These are phyloP conservation scores for Linanthus parryae DNA, from an alignment of 148 eudicot genomes.

Conservation along the genomic window DNA sequence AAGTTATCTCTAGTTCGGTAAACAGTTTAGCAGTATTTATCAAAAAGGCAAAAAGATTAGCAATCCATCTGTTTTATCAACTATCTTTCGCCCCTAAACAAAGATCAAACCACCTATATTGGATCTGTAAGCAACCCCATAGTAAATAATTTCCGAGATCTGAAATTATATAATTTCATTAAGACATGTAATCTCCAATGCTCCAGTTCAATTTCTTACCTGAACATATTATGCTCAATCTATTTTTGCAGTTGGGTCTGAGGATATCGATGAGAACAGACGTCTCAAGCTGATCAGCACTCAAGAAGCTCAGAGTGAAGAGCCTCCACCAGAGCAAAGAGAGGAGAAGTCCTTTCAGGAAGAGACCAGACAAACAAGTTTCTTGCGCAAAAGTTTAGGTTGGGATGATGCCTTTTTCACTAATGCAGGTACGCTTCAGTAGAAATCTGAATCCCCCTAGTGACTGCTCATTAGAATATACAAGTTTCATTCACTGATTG, in stretches of 20 bases:
- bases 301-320: constrained; percentile 4
- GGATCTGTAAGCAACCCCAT: no score
- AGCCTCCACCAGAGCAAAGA: constrained; percentile 4
- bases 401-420: constrained; percentile 67
- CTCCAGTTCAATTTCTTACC: no score
- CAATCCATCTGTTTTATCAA: no score
- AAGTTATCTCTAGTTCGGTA: no score
- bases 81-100: no score
- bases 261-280: constrained; percentile 21
- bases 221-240: constrained; percentile 1
- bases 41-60: no score
- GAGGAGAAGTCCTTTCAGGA: constrained; percentile 2
- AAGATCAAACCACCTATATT: no score
- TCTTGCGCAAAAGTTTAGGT: constrained; percentile 47
- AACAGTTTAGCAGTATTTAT: no score
- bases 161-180: no score
- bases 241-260: constrained; percentile 25
- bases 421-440: constrained; percentile 34
- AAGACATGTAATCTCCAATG: no score
- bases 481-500: not conserved
- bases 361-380: constrained; percentile 26
- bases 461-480: not conserved
- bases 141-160: no score
- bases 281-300: constrained; percentile 9
- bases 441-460: not conserved